phyloP scores from a whole-genome alignment of 2,329 filamentous ascomycete genomes.

The Cyphellophora europaea region DNA sequence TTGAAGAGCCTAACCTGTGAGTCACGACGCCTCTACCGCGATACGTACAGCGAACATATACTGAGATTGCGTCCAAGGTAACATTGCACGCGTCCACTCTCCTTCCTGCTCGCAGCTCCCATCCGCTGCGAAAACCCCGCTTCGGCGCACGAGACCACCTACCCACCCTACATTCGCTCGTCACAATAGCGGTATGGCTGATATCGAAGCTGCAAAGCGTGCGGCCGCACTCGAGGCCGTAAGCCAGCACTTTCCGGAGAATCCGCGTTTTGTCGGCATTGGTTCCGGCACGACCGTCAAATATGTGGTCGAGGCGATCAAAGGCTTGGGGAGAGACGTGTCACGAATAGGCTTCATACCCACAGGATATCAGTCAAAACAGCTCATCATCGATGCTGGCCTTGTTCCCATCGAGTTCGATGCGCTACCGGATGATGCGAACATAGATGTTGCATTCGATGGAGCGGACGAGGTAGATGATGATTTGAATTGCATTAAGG shows the following conservation, averaged over 20 bases:
- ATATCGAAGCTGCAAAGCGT: constrained; percentile 50
- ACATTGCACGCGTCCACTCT: no score
- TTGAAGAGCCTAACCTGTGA: no score
- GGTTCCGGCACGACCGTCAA: constrained; percentile 58
- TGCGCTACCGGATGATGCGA: constrained; percentile 52
- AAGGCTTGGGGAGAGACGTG: constrained; percentile 34
- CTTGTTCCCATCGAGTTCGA: constrained; percentile 71
- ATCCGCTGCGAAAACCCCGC: no score
- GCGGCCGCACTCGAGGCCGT: constrained; percentile 51
- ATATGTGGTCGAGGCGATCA: constrained; percentile 59
- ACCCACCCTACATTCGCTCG: no score
- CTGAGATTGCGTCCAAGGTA: no score
- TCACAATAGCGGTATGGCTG: constrained; percentile 11
- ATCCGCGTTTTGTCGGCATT: constrained; percentile 52
- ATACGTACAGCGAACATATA: no score
- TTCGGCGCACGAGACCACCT: no score
- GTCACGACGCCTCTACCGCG: no score
- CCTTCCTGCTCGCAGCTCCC: no score
- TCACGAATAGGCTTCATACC: constrained; percentile 73
- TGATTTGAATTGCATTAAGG: constrained; percentile 94
- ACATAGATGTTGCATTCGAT: constrained; percentile 87
- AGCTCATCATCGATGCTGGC: constrained; percentile 72
- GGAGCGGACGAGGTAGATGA: constrained; percentile 95
- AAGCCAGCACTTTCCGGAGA: constrained; percentile 48
- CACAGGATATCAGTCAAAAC: constrained; percentile 83